Evolutionary conservation across 1,284 basidiomycete genomes (phyloP), one percentile per base, ranked within the genome.

Genomic region (Moniliophthora roreri): DNA sequence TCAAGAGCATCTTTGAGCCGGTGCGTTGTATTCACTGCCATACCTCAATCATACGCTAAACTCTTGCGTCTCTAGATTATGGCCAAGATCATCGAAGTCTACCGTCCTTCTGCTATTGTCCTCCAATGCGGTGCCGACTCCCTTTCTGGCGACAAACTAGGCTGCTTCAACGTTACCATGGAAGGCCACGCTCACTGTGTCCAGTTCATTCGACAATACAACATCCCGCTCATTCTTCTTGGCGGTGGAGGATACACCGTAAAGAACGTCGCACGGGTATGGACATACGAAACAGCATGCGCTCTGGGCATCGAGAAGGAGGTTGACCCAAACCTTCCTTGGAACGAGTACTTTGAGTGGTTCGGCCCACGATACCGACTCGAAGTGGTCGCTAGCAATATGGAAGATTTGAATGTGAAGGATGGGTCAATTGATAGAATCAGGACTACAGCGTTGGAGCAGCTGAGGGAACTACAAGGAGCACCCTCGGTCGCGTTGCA

Each of bases 181-280:
- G 79, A 93, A 39, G 95, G 94, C 0, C 96, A 99, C 67, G 93
- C 93, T 11, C 85, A 89, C 59, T 98, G 94, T 63, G 93, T 96
- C 9, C 82, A 89, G 53, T 97, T 92, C 68, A 78, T 99, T 49
- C 85, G 92, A 55, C 80, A 84, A 51, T 89, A 92, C 67, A 87
- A 91, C 62, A 77, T 98, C 13, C 97, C 96, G 0, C 79, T 97
- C 42, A 91, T 99, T 63, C 79, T 97, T 44, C 79, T 99, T 3
- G 97, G 96, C 35, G 96, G 96, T 1, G 97, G 96, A 9, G 96
- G 96, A 1, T 99, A 99, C 69, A 99, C 96, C 0, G 86, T 94
- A 28, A 93, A 93, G 70, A 99, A 99, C 66, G 95, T 98, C 6
- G 93, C 93, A 0, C 79, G 94, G 36, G 88, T 91, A 10, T 99